A percentile compares a stretch with the other conserved stretches of the same genome.
phyloP scores from a whole-genome alignment of 306 rosid genomes.

The Dryas octopetala region DNA sequence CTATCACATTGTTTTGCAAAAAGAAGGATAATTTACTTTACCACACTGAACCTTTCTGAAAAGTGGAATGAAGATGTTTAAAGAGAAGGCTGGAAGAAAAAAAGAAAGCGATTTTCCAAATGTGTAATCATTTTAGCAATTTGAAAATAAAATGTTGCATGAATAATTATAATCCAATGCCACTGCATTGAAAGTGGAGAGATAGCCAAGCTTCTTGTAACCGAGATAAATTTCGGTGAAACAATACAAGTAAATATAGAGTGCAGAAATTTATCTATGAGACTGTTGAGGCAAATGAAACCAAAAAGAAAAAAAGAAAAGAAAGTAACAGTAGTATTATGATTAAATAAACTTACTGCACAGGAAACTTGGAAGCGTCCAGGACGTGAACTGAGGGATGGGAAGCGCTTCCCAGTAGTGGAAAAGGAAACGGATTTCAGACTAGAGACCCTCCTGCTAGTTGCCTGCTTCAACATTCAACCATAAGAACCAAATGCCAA shows the following conservation, averaged over 20 bases:
- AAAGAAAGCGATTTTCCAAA: neutral
- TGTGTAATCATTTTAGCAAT: neutral
- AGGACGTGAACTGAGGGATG: slow-evolving; percentile 46
- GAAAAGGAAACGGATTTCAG: slow-evolving; percentile 62
- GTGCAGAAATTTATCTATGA: neutral
- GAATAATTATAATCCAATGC: neutral
- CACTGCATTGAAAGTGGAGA: neutral
- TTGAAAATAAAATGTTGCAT: neutral
- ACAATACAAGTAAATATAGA: neutral
- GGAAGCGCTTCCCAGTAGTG: slow-evolving; percentile 48
- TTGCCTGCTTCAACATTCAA: slow-evolving; percentile 48
- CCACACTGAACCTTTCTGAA: neutral
- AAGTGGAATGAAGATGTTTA: neutral
- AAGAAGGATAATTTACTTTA: neutral
- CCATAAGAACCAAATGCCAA: slow-evolving; percentile 21
- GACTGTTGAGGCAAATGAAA: neutral
- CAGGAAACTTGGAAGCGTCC: slow-evolving; percentile 56
- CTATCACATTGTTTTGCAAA: neutral
- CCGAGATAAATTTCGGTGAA: no score
- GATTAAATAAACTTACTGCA: slow-evolving; percentile 43
- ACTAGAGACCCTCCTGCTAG: slow-evolving; percentile 39
- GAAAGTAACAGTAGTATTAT: neutral
- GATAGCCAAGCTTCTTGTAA: no score
- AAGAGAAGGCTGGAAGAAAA: neutral
- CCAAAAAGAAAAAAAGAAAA: neutral